phyloP scores from a whole-genome alignment of 176 grass and related monocot species.

The Dactylis glomerata region DNA sequence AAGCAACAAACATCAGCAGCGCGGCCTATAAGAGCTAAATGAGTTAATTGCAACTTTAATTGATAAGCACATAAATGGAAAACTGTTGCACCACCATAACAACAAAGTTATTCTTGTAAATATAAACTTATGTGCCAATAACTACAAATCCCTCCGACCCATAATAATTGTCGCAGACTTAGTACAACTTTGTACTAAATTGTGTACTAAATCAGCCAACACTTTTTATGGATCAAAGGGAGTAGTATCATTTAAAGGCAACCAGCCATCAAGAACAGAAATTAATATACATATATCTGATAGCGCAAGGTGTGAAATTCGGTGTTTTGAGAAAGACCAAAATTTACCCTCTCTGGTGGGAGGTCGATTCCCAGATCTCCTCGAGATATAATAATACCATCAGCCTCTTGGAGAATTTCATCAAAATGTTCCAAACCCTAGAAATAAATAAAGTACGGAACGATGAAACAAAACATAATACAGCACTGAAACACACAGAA shows the following conservation, averaged over 20 bases:
- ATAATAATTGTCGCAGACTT: no score
- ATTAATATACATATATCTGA: constrained; percentile 16
- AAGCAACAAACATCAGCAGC: constrained; percentile 7
- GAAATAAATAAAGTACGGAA: constrained; percentile 28
- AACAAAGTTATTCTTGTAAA: neutral
- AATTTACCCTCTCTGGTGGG: constrained; percentile 81
- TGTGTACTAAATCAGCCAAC: no score
- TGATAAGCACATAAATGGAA: neutral
- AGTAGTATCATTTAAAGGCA: neutral
- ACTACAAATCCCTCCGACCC: no score
- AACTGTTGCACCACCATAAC: constrained; percentile 2
- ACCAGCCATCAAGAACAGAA: neutral
- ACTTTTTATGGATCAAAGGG: no score
- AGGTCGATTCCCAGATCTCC: constrained; percentile 91
- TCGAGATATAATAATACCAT: constrained; percentile 84
- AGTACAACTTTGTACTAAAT: no score
- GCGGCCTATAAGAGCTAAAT: neutral
- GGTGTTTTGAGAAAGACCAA: neutral
- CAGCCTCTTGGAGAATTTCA: constrained; percentile 93
- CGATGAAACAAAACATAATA: constrained; percentile 17
- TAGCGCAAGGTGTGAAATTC: neutral
- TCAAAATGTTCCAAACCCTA: constrained; percentile 97
- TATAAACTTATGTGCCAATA: neutral
- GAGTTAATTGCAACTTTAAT: neutral
- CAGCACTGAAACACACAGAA: constrained; percentile 15